A percentile compares a stretch with the other conserved stretches of the same genome.
Evolutionary conservation across 2,329 filamentous ascomycete species (phyloP).

Genomic region (Hypocreales sp.): DNA sequence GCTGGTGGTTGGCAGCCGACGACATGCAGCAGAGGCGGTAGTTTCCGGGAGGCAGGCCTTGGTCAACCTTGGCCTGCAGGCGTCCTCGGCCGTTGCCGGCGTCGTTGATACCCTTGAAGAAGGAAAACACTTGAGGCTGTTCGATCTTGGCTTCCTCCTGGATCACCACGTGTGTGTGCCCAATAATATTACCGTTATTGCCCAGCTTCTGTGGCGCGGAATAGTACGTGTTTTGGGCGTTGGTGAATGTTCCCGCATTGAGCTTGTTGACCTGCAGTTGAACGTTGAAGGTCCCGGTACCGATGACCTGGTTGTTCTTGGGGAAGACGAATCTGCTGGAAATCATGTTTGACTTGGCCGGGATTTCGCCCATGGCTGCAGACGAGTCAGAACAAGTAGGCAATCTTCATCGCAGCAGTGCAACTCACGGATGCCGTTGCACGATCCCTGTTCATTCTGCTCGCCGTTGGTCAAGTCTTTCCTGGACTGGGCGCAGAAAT

Average conservation of each 20-base stretch:
- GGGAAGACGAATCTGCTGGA: constrained; percentile 39
- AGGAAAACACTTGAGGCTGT: constrained; percentile 38
- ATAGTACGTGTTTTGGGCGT: constrained; percentile 45
- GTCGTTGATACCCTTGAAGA: constrained; percentile 55
- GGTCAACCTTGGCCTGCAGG: constrained; percentile 35
- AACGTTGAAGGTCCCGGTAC: too few relatives aligned
- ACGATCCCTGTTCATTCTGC: constrained; percentile 42
- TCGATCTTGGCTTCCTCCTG: constrained; percentile 36
- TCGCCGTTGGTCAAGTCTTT: constrained; percentile 43
- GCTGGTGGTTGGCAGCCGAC: constrained; percentile 48
- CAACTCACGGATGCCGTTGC: constrained; percentile 45
- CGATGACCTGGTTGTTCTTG: constrained; percentile 30
- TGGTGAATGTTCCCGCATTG: constrained; percentile 42
- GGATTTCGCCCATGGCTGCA: constrained; percentile 44
- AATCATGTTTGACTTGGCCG: constrained; percentile 37
- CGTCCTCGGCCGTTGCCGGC: constrained; percentile 38
- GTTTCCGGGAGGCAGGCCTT: constrained; percentile 44
- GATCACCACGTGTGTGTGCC: constrained; percentile 44
- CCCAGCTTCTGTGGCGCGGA: constrained; percentile 39
- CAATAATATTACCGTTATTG: constrained; percentile 32
- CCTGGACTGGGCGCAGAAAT: constrained; percentile 42
- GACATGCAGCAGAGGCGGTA: constrained; percentile 53
- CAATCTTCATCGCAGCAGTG: too few relatives aligned
- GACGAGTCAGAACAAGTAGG: constrained; percentile 1
- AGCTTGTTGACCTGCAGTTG: constrained; percentile 37